Percentiles rank a stretch among this genome's conserved stretches.
These are phyloP conservation scores for Hyaloscypha bicolor DNA, from an alignment of 495 filamentous ascomycete species.

Conservation along the genomic window DNA sequence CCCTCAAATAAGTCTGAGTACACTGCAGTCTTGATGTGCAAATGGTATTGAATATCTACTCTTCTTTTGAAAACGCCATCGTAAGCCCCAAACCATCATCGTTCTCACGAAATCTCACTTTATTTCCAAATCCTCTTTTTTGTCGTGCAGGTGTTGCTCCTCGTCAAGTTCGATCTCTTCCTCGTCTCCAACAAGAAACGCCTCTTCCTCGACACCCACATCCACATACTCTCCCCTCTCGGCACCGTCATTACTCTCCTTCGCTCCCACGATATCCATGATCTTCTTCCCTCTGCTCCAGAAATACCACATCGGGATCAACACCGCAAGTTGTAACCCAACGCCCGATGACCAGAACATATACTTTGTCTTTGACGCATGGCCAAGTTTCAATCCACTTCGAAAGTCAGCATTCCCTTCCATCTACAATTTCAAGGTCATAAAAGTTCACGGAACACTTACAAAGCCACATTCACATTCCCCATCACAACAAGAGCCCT, in stretches of 20 bases:
- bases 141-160: neutral
- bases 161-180: slow-evolving; percentile 8
- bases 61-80: no score
- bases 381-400: slow-evolving; percentile 7
- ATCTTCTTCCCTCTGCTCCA: slow-evolving; percentile 16
- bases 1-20: no score
- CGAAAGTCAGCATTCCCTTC: neutral
- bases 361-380: slow-evolving; percentile 3
- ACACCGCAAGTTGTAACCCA: neutral
- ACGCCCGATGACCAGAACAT: slow-evolving; percentile 1
- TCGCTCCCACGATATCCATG: neutral
- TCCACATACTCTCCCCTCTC: neutral
- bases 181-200: slow-evolving; percentile 9
- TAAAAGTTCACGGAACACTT: neutral
- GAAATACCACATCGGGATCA: slow-evolving; percentile 19
- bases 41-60: no score
- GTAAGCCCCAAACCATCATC: no score
- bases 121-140: neutral
- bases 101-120: neutral
- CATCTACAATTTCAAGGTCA: no score
- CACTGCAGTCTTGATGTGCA: no score
- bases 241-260: neutral
- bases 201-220: neutral
- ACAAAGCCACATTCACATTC: slow-evolving; percentile 18
- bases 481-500: slow-evolving; percentile 10